Evolutionary conservation across 331 rosid genomes (phyloP).

Genomic region (Spiraea crenata): DNA sequence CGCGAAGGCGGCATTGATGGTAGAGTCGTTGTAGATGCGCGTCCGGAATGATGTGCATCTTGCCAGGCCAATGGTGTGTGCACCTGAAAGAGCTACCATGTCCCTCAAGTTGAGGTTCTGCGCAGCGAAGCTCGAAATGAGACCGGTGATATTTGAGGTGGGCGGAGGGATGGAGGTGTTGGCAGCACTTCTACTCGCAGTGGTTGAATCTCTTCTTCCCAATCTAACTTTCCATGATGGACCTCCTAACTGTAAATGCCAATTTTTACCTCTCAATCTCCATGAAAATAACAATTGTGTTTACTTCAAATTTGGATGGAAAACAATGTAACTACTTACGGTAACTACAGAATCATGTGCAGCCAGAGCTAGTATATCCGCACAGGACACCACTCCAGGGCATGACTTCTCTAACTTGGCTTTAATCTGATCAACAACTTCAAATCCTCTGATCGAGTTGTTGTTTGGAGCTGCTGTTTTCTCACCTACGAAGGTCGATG

Average conservation of each 20-base stretch:
- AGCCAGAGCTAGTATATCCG: constrained; percentile 65
- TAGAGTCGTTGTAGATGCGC: constrained; percentile 54
- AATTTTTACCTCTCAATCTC: background rate
- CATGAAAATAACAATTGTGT: background rate
- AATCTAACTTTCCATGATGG: constrained; percentile 50
- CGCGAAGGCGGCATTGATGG: constrained; percentile 49
- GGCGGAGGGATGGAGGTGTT: constrained; percentile 42
- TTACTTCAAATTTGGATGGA: background rate
- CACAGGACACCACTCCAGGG: constrained; percentile 69
- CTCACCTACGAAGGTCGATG: constrained; percentile 60
- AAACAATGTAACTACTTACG: background rate
- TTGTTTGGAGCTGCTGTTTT: constrained; percentile 58
- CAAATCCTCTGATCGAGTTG: constrained; percentile 55
- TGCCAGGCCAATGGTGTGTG: constrained; percentile 58
- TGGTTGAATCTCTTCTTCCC: constrained; percentile 62
- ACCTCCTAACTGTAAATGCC: constrained; percentile 44
- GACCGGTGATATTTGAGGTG: constrained; percentile 17
- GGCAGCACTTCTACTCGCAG: constrained; percentile 47
- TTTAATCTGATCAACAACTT: constrained; percentile 54
- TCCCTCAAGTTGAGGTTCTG: constrained; percentile 44
- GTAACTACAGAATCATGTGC: constrained; percentile 54
- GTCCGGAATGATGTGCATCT: constrained; percentile 42
- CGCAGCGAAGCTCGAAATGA: constrained; percentile 33
- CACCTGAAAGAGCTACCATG: constrained; percentile 62
- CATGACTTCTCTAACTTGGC: constrained; percentile 51